Evolutionary conservation across 192 early-diverging fungal species (phyloP), one percentile per base, ranked within the genome.

Genomic region (Entophlyctis helioformis): DNA sequence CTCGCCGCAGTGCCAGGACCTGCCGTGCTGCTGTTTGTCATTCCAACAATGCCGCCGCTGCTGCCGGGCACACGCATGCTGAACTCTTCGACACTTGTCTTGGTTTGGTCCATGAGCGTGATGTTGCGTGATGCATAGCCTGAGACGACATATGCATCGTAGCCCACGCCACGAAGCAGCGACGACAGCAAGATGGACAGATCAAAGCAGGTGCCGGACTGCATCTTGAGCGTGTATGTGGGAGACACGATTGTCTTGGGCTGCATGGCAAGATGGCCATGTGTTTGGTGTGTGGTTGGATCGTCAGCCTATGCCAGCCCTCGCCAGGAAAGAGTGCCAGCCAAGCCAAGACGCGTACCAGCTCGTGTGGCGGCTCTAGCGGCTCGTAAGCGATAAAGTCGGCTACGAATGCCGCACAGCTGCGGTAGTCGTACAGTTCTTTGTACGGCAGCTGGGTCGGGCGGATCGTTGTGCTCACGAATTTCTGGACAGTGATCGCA

Each of bases 131-230:
- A 44, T 0, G 69, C 71, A 42, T 77, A 77, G 11, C 74, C 74
- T 1, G 66, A 72, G 2, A 77, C 74, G 20, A 77, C 69, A 43
- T 65, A 74, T 23, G 74, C 74, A 49, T 77, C 74, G 53, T 74
- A 77, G 1, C 74, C 74, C 6, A 71, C 72, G 5, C 74, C 74
- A 3, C 60, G 57, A 12, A 77, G 54, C 0, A 77, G 61, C 1
- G 71, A 74, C 16, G 61, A 62, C 15, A 77, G 59, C 9, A 77
- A 50, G 5, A 66, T 63, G 1, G 71, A 56, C 44, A 66, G 63
- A 44, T 77, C 74, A 37, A 74, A 77, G 39, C 60, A 60, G 47
- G 67, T 77, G 21, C 74, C 74, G 20, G 47, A 38, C 49, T 77
- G 74, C 6, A 74, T 36, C 15, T 48, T 49, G 19, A 74, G 52